Conservation (phyloP, 2,329 filamentous ascomycete species). For the Helminthosporium solani region DNA sequence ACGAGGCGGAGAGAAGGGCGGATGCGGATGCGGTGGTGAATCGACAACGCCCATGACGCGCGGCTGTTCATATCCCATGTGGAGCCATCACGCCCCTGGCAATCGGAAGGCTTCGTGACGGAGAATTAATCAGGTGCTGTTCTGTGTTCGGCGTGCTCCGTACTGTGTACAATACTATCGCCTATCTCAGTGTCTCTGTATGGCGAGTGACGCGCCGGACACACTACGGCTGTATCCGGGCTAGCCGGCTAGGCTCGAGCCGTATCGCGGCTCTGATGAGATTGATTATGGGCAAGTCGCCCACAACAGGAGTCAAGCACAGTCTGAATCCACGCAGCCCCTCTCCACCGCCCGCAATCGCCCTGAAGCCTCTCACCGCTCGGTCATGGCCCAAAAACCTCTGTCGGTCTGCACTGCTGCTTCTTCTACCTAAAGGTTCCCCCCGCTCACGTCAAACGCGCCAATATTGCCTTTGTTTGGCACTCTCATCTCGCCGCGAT, state of each 20-base stretch:
- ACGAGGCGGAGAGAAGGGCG: constrained; percentile 14
- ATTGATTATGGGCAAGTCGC: too few relatives aligned
- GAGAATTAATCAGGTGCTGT: too few relatives aligned
- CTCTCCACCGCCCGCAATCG: too few relatives aligned
- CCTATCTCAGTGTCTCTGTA: too few relatives aligned
- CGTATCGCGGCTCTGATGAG: neutral
- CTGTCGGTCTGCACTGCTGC: constrained; percentile 9
- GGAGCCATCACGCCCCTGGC: constrained; percentile 25
- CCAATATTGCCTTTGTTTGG: constrained; percentile 16
- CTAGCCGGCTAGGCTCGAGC: constrained; percentile 11
- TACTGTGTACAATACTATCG: too few relatives aligned
- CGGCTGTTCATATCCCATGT: constrained; percentile 25
- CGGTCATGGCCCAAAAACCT: constrained; percentile 16
- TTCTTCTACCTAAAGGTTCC: neutral
- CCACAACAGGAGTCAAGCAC: constrained; percentile 5
- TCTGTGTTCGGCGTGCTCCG: too few relatives aligned
- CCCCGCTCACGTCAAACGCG: neutral
- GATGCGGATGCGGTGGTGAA: constrained; percentile 15
- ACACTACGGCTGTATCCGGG: constrained; percentile 18
- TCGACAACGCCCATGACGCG: constrained; percentile 16
- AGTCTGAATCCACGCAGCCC: neutral
- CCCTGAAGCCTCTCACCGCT: constrained; percentile 16
- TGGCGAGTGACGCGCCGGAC: constrained; percentile 17
- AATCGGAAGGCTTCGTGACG: too few relatives aligned
- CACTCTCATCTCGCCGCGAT: neutral